Percentiles rank a stretch among this genome's conserved stretches.
phyloP scores from a whole-genome alignment of 2,329 filamentous ascomycete species.

The Teratosphaeria nubilosa region DNA sequence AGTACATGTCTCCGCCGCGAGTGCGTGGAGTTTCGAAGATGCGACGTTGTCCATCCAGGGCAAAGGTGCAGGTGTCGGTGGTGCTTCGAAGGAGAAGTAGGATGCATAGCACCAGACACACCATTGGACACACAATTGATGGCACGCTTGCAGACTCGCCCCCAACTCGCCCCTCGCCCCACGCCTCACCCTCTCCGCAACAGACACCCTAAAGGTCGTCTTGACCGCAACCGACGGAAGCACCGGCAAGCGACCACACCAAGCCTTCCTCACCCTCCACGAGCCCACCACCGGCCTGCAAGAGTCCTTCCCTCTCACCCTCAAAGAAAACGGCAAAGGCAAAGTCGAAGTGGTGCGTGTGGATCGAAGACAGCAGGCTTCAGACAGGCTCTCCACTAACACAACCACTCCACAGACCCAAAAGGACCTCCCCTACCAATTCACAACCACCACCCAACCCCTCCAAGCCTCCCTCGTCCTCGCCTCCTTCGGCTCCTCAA shows the following conservation, averaged over 20 bases:
- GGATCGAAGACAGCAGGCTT: not conserved
- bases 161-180: constrained; percentile 44
- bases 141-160: constrained; percentile 26
- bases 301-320: constrained; percentile 69
- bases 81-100: constrained; percentile 50
- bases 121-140: not conserved
- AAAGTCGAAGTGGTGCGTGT: constrained; percentile 69
- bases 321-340: constrained; percentile 83
- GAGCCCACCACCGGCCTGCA: constrained; percentile 70
- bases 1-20: constrained; percentile 37
- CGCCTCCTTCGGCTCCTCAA: constrained; percentile 70
- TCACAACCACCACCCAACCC: constrained; percentile 57
- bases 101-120: not conserved
- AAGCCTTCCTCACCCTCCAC: constrained; percentile 78
- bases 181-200: constrained; percentile 52
- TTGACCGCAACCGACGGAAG: constrained; percentile 72
- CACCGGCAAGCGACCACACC: constrained; percentile 76
- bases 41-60: constrained; percentile 54
- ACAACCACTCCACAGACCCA: constrained; percentile 53
- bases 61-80: constrained; percentile 46
- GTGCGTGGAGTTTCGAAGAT: constrained; percentile 63
- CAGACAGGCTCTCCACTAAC: not conserved
- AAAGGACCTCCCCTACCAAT: constrained; percentile 78
- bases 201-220: constrained; percentile 70
- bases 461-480: constrained; percentile 68